Evolutionary conservation across 768 basidiomycete species (phyloP).

Genomic region (Kockovaella imperatae): DNA sequence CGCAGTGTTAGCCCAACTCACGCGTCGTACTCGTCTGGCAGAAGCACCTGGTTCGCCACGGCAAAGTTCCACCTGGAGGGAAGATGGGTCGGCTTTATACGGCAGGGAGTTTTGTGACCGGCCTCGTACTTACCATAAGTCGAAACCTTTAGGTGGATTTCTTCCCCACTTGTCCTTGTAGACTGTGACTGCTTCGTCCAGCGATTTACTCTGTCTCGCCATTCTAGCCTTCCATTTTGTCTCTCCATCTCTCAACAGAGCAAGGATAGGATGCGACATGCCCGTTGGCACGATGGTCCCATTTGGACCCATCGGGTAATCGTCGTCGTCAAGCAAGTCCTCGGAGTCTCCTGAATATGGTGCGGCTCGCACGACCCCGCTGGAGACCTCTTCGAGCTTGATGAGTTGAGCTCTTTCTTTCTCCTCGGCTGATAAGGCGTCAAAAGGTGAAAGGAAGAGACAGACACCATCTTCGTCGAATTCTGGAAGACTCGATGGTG

Average conservation of each 20-base stretch:
- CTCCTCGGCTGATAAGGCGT: constrained; percentile 32
- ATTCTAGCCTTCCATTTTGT: constrained; percentile 60
- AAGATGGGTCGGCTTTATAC: no score
- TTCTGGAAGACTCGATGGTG: constrained; percentile 27
- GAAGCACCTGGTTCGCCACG: constrained; percentile 30
- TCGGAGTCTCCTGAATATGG: background rate
- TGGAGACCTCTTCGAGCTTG: constrained; percentile 30
- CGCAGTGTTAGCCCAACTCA: constrained; percentile 9
- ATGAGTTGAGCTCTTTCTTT: constrained; percentile 35
- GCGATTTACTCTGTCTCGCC: constrained; percentile 66
- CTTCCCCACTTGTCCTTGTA: constrained; percentile 71
- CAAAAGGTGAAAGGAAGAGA: constrained; percentile 41
- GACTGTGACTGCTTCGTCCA: constrained; percentile 69
- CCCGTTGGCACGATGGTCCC: constrained; percentile 15
- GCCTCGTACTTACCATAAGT: constrained; percentile 59
- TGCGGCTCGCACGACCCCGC: constrained; percentile 30
- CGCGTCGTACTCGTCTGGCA: constrained; percentile 45
- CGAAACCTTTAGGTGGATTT: constrained; percentile 82
- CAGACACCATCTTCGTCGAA: constrained; percentile 43
- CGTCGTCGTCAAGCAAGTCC: constrained; percentile 24
- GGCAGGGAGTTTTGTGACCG: no score
- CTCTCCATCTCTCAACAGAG: constrained; percentile 76
- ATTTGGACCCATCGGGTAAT: constrained; percentile 7
- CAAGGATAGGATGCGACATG: constrained; percentile 63
- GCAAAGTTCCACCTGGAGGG: constrained; percentile 40